Base-by-base conservation (phyloP, 352 stramenopile species). In the Pythium volutum region DNA sequence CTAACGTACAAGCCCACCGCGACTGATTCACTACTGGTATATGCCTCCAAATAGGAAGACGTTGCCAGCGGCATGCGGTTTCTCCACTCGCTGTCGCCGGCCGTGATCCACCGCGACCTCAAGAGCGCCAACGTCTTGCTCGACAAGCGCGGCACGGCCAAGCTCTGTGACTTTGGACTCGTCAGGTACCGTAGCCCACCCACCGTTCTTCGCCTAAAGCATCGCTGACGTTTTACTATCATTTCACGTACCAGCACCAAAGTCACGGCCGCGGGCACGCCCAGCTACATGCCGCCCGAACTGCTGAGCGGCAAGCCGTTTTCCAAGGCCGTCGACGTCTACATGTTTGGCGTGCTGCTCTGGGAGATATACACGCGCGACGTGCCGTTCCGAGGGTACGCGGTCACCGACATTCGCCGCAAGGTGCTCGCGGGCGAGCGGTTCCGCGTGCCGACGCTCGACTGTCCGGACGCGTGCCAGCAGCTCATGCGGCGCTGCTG, bases 111-210 rank as follows among this genome's bases (percentile, higher is more conserved):
- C 58, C 84, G 88, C 57, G 89, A 97, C 38, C 70, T 97, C 25
- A 97, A 97, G 74, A 91, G 77, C 41, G 83, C 88, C 1, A 97
- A 97, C 54, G 84, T 97, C 14, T 69, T 97, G 9, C 60, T 96
- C 15, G 75, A 91, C 33, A 73, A 50, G 8, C 77, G 80, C 59
- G 82, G 85, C 22, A 63, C 69, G 27, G 75, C 88, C 5, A 98
- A 98, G 58, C 67, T 98, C 18, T 98, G 91, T 56, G 93, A 98
- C 62, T 98, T 98, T 72, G 92, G 91, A 4, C 81, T 93, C 31
- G 82, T 91, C 1, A 68, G 79, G 77, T 90, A 41, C n/a, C n/a
- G n/a, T n/a, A n/a, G n/a, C n/a, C n/a, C n/a, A n/a, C n/a, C n/a
- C n/a, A n/a, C n/a, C n/a, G n/a, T n/a, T n/a, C n/a, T n/a, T n/a